Evolutionary conservation across 495 filamentous ascomycete genomes (phyloP).

Genomic region (Trichoderma parareesei): DNA sequence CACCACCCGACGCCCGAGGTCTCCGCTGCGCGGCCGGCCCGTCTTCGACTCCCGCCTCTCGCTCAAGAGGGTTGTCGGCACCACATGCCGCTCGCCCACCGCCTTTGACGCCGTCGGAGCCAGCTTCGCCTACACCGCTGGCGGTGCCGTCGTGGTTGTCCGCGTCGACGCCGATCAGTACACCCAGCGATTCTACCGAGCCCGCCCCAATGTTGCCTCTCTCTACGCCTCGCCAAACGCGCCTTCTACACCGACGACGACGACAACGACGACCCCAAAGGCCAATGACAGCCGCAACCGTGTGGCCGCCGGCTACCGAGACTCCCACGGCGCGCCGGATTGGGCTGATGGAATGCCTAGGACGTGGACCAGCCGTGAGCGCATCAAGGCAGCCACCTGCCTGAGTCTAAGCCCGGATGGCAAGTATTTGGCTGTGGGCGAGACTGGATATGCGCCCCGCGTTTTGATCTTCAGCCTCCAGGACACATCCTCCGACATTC

Average conservation of each 20-base stretch:
- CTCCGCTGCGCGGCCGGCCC: conserved; percentile 44
- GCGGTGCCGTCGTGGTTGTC: conserved; percentile 87
- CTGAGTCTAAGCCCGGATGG: conserved; percentile 86
- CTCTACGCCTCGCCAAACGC: conserved; percentile 38
- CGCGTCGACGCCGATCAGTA: conserved; percentile 66
- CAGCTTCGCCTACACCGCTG: conserved; percentile 83
- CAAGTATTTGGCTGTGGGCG: conserved; percentile 81
- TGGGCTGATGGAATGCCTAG: conserved; percentile 56
- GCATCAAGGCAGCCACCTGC: conserved; percentile 94
- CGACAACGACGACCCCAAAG: conserved; percentile 49
- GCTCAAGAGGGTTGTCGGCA: conserved; percentile 78
- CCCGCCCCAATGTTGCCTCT: conserved; percentile 68
- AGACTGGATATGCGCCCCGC: conserved; percentile 90
- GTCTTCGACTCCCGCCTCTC: conserved; percentile 50
- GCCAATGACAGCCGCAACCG: conserved; percentile 56
- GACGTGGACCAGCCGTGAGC: conserved; percentile 76
- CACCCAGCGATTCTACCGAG: conserved; percentile 83
- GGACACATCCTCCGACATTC: conserved; percentile 68
- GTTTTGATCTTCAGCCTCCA: conserved; percentile 82
- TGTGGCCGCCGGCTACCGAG: conserved; percentile 45
- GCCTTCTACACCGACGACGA: conserved; percentile 39
- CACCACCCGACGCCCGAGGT: conserved; percentile 47
- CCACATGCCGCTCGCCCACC: conserved; percentile 74
- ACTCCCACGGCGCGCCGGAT: conserved; percentile 38
- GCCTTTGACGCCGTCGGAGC: conserved; percentile 76